phyloP scores from a whole-genome alignment of 2,329 filamentous ascomycete species.

The Aspergillus caelatus region DNA sequence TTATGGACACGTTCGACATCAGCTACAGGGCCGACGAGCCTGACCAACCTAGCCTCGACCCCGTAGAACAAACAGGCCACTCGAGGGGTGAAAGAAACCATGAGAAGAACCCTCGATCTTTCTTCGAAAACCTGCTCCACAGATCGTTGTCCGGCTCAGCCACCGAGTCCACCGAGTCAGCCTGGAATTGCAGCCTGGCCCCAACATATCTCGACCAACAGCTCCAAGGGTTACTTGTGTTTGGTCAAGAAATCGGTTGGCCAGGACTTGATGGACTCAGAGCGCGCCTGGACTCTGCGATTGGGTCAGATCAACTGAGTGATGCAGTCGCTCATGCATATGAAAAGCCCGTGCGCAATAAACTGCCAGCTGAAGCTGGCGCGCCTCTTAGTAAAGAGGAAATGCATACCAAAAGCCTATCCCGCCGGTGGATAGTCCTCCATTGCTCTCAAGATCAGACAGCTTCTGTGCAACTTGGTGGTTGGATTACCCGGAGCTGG shows the following conservation, averaged over 20 bases:
- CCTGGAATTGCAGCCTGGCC: slow-evolving; percentile 39
- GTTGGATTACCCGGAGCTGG: slow-evolving; percentile 60
- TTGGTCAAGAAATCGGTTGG: slow-evolving; percentile 56
- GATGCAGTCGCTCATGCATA: slow-evolving; percentile 16
- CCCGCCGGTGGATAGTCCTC: slow-evolving; percentile 33
- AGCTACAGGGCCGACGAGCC: slow-evolving; percentile 22
- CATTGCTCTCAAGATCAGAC: slow-evolving; percentile 15
- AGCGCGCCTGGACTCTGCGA: slow-evolving; percentile 38
- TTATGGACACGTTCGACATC: slow-evolving; percentile 55
- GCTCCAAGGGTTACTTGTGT: slow-evolving; percentile 53
- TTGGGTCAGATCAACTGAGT: slow-evolving; percentile 27
- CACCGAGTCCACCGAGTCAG: slow-evolving; percentile 24
- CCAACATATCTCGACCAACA: slow-evolving; percentile 46
- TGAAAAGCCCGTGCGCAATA: slow-evolving; percentile 15
- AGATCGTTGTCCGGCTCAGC: slow-evolving; percentile 15
- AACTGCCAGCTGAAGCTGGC: slow-evolving; percentile 5
- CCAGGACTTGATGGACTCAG: slow-evolving; percentile 46
- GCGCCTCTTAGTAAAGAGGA: slow-evolving; percentile 25
- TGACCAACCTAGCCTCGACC: neutral
- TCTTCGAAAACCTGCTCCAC: slow-evolving; percentile 30
- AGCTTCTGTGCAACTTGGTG: slow-evolving; percentile 41
- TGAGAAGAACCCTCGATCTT: slow-evolving; percentile 24
- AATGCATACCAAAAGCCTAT: slow-evolving; percentile 34
- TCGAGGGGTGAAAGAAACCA: slow-evolving; percentile 1
- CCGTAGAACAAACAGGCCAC: neutral